Conservation (phyloP, 176 grass and related monocot species). For the Oryza glumipatula region DNA sequence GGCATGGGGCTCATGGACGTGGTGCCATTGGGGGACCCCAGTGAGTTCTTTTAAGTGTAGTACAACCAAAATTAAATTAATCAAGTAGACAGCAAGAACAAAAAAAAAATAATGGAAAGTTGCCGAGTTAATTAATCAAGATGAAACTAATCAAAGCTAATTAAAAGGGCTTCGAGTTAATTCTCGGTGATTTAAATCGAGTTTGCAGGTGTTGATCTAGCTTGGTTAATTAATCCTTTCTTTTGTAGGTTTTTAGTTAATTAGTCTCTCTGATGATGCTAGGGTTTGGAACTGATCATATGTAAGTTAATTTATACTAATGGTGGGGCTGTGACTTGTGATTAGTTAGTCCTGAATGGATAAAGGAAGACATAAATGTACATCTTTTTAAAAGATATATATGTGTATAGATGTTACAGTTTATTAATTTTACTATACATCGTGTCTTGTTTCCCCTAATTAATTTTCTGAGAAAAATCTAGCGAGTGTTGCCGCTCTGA, state of each 20-base stretch:
- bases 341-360: constrained; percentile 35
- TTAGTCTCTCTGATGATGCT: constrained; percentile 41
- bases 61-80: constrained; percentile 33
- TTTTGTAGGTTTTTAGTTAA: background rate
- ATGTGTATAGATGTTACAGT: constrained; percentile 40
- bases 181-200: constrained; percentile 44
- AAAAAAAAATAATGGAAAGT: background rate
- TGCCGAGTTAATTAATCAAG: constrained; percentile 33
- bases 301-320: constrained; percentile 42
- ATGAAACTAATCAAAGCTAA: constrained; percentile 27
- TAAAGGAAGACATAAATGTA: constrained; percentile 63
- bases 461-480: background rate
- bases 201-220: constrained; percentile 26
- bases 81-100: constrained; percentile 47
- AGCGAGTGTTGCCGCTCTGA: background rate
- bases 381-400: constrained; percentile 55
- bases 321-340: constrained; percentile 2
- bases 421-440: background rate
- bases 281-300: constrained; percentile 48
- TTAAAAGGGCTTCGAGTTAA: constrained; percentile 22
- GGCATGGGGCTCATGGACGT: constrained; percentile 60
- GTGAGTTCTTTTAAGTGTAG: constrained; percentile 71
- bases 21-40: constrained; percentile 70
- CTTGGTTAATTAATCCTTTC: constrained; percentile 33
- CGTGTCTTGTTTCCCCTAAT: background rate